Evolutionary conservation across 129 eudicot genomes (phyloP).

Genomic region (Saposhnikovia divaricata): DNA sequence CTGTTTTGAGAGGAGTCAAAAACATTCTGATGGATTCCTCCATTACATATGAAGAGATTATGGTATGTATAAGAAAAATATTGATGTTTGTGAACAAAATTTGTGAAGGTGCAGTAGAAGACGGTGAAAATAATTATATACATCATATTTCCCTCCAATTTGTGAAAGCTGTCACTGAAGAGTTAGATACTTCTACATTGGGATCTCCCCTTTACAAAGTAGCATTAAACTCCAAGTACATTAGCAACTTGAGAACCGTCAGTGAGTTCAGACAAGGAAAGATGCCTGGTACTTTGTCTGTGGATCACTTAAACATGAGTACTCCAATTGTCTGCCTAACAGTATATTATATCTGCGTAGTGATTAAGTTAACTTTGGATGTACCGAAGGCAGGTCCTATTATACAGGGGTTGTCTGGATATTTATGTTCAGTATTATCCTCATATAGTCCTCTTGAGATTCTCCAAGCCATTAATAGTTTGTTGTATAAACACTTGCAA

Average conservation of each 20-base stretch:
- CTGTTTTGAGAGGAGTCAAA: conserved; percentile 48
- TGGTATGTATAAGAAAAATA: conserved; percentile 39
- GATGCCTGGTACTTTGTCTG: conserved; percentile 14
- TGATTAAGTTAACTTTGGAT: conserved; percentile 22
- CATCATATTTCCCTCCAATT: conserved; percentile 32
- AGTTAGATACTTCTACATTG: conserved; percentile 46
- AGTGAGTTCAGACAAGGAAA: conserved; percentile 12
- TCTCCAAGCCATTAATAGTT: conserved; percentile 31
- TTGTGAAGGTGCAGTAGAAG: conserved; percentile 32
- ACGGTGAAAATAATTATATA: conserved; percentile 15
- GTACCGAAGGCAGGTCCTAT: conserved; percentile 16
- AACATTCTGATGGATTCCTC: conserved; percentile 22
- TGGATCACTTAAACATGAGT: conserved; percentile 32
- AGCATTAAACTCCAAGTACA: conserved; percentile 29
- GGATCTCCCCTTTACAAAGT: conserved; percentile 74
- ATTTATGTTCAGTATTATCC: conserved; percentile 29
- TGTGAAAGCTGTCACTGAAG: conserved; percentile 36
- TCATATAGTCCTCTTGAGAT: conserved; percentile 41
- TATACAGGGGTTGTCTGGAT: conserved; percentile 26
- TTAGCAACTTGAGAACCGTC: conserved; percentile 16
- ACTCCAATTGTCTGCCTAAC: conserved; percentile 44
- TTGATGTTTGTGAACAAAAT: conserved; percentile 34
- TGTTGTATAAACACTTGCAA: conserved; percentile 26
- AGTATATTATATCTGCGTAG: conserved; percentile 32
- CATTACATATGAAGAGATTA: conserved; percentile 38